Conservation (phyloP, 2,329 filamentous ascomycete genomes). For the Monosporascus cannonballus region DNA sequence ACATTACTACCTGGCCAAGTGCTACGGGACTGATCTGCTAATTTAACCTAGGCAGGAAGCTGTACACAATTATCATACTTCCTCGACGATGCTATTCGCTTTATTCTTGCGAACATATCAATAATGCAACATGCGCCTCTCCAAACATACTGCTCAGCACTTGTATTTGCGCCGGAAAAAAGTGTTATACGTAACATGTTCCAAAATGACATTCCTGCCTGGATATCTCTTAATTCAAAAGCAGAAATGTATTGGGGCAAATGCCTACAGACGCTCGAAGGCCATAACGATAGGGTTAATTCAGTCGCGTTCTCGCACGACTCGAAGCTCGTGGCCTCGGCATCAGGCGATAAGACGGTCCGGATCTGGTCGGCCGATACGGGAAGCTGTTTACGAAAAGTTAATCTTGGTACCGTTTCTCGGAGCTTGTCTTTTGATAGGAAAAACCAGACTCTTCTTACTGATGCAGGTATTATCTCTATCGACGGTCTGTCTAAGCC, state of each 20-base stretch:
- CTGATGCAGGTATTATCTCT: no score
- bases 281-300: no score
- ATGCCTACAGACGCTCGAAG: no score
- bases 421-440: no score
- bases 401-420: no score
- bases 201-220: slow-evolving; percentile 9
- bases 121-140: slow-evolving; percentile 22
- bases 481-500: no score
- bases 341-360: no score
- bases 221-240: slow-evolving; percentile 13
- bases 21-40: not conserved
- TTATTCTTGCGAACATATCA: slow-evolving; percentile 14
- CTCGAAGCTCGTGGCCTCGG: no score
- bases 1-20: not conserved
- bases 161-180: slow-evolving; percentile 23
- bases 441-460: no score
- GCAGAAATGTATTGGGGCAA: slow-evolving; percentile 3
- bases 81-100: slow-evolving; percentile 20
- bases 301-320: no score
- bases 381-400: not conserved
- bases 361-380: no score
- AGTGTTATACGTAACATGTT: slow-evolving; percentile 20
- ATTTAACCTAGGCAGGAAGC: slow-evolving; percentile 2
- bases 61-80: slow-evolving; percentile 8
- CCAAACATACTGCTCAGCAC: slow-evolving; percentile 27